A percentile compares a stretch with the other conserved stretches of the same genome.
Evolutionary conservation across 495 filamentous ascomycete species (phyloP).

Genomic region (Apodospora peruviana): DNA sequence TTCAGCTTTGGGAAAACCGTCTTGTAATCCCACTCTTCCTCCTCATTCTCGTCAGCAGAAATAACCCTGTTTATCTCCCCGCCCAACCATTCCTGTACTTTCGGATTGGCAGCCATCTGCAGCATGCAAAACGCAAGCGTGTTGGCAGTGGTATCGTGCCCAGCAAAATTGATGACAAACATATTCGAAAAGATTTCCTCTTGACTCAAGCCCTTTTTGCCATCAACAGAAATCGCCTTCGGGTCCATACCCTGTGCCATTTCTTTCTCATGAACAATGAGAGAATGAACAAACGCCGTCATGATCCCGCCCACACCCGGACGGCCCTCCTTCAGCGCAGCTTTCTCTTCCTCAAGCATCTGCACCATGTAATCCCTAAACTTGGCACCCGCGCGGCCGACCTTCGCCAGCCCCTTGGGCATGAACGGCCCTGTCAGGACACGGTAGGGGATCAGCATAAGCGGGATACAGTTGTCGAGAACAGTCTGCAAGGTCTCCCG

Average conservation of each 20-base stretch:
- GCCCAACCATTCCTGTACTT: slow-evolving; percentile 37
- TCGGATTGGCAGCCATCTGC: slow-evolving; percentile 40
- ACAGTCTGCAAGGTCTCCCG: slow-evolving; percentile 24
- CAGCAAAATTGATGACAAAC: slow-evolving; percentile 50
- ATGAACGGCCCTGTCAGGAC: slow-evolving; percentile 17
- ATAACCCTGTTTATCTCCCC: slow-evolving; percentile 15
- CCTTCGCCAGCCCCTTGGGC: slow-evolving; percentile 12
- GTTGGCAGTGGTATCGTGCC: slow-evolving; percentile 51
- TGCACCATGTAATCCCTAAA: slow-evolving; percentile 21
- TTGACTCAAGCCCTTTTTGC: slow-evolving; percentile 10
- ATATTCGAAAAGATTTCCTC: slow-evolving; percentile 46
- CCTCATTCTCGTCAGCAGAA: neutral
- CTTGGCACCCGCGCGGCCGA: slow-evolving; percentile 20
- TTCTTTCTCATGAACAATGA: slow-evolving; percentile 3
- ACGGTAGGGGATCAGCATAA: slow-evolving; percentile 20
- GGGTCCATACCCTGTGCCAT: neutral
- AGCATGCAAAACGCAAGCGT: slow-evolving; percentile 43
- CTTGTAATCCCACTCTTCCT: slow-evolving; percentile 32
- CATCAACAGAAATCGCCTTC: too few species aligned
- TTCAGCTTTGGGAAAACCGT: slow-evolving; percentile 35
- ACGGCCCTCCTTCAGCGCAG: neutral
- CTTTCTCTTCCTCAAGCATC: slow-evolving; percentile 16
- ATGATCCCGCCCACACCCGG: slow-evolving; percentile 4
- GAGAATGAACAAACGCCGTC: slow-evolving; percentile 11
- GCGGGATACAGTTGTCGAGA: slow-evolving; percentile 25